A percentile compares a stretch with the other conserved stretches of the same genome.
phyloP scores from a whole-genome alignment of 2,329 filamentous ascomycete genomes.

The Alternaria burnsii region DNA sequence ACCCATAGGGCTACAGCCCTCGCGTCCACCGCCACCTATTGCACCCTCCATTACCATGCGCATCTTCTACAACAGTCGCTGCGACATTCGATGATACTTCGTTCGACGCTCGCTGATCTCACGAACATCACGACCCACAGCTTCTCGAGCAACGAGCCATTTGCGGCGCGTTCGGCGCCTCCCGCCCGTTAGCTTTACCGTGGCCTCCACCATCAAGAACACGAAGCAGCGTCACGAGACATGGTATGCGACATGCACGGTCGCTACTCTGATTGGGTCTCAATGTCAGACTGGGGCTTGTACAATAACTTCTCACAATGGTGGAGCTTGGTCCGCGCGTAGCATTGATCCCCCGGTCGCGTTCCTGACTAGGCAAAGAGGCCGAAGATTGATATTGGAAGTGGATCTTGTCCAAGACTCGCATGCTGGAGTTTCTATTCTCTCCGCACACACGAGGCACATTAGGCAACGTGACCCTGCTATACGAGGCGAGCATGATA shows the following conservation, averaged over 20 bases:
- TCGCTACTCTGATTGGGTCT: not conserved
- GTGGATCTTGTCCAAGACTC: conserved; percentile 7
- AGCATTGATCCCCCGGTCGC: not conserved
- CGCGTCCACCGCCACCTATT: no score
- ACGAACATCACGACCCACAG: no score
- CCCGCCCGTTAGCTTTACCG: no score
- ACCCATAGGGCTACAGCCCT: no score
- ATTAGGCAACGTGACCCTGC: conserved; percentile 2
- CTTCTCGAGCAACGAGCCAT: no score
- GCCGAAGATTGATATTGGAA: conserved; percentile 9
- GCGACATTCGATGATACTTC: no score
- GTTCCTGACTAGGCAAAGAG: conserved; percentile 1
- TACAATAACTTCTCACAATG: not conserved
- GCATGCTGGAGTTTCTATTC: conserved; percentile 8
- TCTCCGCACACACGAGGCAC: not conserved
- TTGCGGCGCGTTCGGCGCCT: no score
- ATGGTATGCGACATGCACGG: not conserved
- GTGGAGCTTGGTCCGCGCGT: not conserved
- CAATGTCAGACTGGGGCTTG: not conserved
- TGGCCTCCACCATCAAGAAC: no score
- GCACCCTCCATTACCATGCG: no score
- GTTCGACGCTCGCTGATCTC: no score
- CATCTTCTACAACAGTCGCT: no score
- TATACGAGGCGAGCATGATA: conserved; percentile 12
- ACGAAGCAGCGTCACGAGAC: not conserved